Base-by-base conservation (phyloP, 495 filamentous ascomycete genomes). In the Podospora pseudocomata region DNA sequence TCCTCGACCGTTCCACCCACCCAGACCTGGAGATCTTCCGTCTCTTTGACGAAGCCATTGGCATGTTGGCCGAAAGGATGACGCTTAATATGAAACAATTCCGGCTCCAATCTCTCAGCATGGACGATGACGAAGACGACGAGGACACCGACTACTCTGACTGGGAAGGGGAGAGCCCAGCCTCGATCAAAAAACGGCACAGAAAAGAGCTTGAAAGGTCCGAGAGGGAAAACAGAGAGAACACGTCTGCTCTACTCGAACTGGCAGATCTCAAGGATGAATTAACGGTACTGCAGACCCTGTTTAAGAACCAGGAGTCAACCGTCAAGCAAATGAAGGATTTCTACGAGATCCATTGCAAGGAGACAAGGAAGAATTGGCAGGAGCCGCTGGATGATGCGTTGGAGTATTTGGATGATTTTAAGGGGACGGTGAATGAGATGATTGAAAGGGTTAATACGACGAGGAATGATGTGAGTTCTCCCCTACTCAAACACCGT, bases 191-290 rank as follows among this genome's bases (percentile, higher is more conserved):
- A 68, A 74, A 75, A 61, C 83, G 84, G 0, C 85, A 88, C 65
- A 77, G 83, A 64, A 79, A 81, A 59, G 87, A 89, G 55, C 74
- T 81, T 1, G 77, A 80, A 58, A 74, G 81, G 60, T 79, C 82
- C 3, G 85, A 87, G 63, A 76, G 77, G 0, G 81, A 86, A 61
- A 90, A 90, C 66, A 80, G 86, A 9, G 83, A 86, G 27, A 89
- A 90, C 70, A 84, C 88, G 9, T 89, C 88, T 13, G 85, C 88
- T 0, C 70, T 91, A 1, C 74, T 90, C 1, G 88, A 91, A 70
- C 78, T 91, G 5, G 81, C 86, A 6, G 89, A 91, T 65, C 86
- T 91, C 61, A 85, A 89, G 60, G 89, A 91, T 65, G 89, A 91
- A 69, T 75, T 91, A 5, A 81, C 78, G 0, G 89, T 84, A 1